These are phyloP conservation scores for Ligustrum vulgare DNA, from an alignment of 257 asterid species.

Conservation along the genomic window DNA sequence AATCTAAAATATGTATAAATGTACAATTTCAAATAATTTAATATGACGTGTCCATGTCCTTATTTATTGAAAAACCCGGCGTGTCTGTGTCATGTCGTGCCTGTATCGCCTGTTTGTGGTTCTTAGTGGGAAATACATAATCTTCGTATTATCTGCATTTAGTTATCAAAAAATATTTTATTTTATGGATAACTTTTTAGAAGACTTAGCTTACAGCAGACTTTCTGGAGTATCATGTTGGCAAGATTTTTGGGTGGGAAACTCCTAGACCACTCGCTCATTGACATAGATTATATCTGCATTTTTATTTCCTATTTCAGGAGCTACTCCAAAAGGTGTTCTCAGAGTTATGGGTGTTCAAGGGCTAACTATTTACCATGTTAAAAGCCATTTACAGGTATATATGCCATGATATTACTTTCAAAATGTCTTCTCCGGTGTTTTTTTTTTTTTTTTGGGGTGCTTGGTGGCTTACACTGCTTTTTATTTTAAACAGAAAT, in stretches of 20 bases:
- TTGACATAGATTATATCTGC: constrained; percentile 17
- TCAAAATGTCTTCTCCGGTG: constrained; percentile 12
- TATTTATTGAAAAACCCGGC: too few species aligned
- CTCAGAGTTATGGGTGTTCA: constrained; percentile 98
- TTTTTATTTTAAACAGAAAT: constrained; percentile 60
- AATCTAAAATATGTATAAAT: too few species aligned
- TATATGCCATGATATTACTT: constrained; percentile 3
- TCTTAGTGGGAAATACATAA: background rate
- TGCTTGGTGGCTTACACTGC: constrained; percentile 23
- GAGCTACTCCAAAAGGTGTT: constrained; percentile 99
- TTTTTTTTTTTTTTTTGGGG: background rate
- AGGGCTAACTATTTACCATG: constrained; percentile 96
- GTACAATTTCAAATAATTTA: too few species aligned
- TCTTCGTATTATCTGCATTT: constrained; percentile 15
- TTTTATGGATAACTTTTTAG: background rate
- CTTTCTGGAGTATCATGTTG: background rate
- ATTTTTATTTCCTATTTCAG: constrained; percentile 42
- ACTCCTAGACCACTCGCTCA: background rate
- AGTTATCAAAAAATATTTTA: constrained; percentile 7
- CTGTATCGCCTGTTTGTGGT: background rate
- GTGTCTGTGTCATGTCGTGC: background rate
- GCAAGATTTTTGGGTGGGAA: constrained; percentile 4
- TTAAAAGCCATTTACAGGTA: constrained; percentile 99
- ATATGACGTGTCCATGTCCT: too few species aligned
- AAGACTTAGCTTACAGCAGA: background rate